Percentiles rank a stretch among this genome's conserved stretches.
These are phyloP conservation scores for Saccharomyces mikatae DNA, from an alignment of 805 yeast species.

Conservation along the genomic window DNA sequence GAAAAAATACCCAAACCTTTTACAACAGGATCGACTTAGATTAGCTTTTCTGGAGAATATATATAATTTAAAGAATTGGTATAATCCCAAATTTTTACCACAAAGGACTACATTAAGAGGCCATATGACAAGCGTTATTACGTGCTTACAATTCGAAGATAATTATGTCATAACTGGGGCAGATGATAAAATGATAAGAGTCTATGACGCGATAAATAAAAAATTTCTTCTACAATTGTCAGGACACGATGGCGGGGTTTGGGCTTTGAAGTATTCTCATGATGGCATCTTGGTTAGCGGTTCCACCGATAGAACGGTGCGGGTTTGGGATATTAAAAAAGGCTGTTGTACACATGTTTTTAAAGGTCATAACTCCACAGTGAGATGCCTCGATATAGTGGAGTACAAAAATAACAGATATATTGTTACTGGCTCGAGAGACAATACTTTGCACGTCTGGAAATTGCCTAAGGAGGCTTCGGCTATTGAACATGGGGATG, in stretches of 20 bases:
- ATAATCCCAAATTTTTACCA: slow-evolving; percentile 62
- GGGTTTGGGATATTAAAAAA: slow-evolving; percentile 84
- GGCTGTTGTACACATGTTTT: slow-evolving; percentile 88
- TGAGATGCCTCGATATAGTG: slow-evolving; percentile 79
- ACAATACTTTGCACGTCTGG: slow-evolving; percentile 75
- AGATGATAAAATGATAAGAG: slow-evolving; percentile 74
- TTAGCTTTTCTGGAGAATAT: slow-evolving; percentile 36
- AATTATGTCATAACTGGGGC: slow-evolving; percentile 88
- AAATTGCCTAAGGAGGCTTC: slow-evolving; percentile 42
- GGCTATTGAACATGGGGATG: slow-evolving; percentile 19
- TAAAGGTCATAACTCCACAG: slow-evolving; percentile 87
- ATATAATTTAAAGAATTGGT: slow-evolving; percentile 70
- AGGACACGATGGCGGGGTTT: slow-evolving; percentile 97
- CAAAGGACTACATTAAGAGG: slow-evolving; percentile 56
- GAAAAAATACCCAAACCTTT: slow-evolving; percentile 16
- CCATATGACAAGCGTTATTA: slow-evolving; percentile 76
- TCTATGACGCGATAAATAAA: slow-evolving; percentile 74
- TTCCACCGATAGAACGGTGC: slow-evolving; percentile 86
- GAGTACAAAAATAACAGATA: slow-evolving; percentile 61
- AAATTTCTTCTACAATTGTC: slow-evolving; percentile 48
- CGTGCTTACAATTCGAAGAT: slow-evolving; percentile 89
- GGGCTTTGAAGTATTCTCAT: slow-evolving; percentile 91
- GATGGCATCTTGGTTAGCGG: slow-evolving; percentile 74
- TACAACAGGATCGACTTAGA: slow-evolving; percentile 15
- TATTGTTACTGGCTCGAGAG: slow-evolving; percentile 84